Evolutionary conservation across 2,329 filamentous ascomycete species (phyloP), one percentile per base, ranked within the genome.

Genomic region (Fusarium denticulatum): DNA sequence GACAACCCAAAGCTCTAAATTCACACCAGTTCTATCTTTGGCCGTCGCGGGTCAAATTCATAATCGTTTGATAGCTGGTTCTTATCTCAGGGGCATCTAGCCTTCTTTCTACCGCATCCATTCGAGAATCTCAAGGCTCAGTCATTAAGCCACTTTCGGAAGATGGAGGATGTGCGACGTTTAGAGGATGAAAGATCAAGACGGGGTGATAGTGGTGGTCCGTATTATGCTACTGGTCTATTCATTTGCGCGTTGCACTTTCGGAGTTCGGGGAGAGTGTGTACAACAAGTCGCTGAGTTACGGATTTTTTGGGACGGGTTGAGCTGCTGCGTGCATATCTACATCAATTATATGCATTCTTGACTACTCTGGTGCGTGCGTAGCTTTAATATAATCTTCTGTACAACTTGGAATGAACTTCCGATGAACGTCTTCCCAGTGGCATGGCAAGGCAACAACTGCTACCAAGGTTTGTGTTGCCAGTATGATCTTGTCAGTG

Each of bases 21-120:
- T 6, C 12, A 7, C 9, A 26, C n/a, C 15, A 9, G 18, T 14
- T 14, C 3, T 7, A 20, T 13, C 30, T 11, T 66, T 45, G 6
- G 46, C 46, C 49, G 5, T 6, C 26, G 3, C 5, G 13, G 13
- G 1, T 10, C 8, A 12, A 5, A 11, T 0, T 1, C 8, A 18
- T 37, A 5, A 36, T n/a, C 4, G 7, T n/a, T 30, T 11, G 6
- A 28, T 65, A 9, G 52, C 9, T 22, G 5, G 5, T 20, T 26
- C 11, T 22, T 10, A 3, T 34, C 26, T 10, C 18, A 34, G 32
- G 14, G 18, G 5, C n/a, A 36, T 16, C 2, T 6, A 36, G 2
- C n/a, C 16, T 52, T 52, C 30, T 12, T 52, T 15, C n/a, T 14
- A 11, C 7, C 16, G 8, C 12, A 20, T 50, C 8, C 3, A 10